These are phyloP conservation scores for Oenanthe javanica DNA, from an alignment of 140 eudicot species.

Conservation along the genomic window DNA sequence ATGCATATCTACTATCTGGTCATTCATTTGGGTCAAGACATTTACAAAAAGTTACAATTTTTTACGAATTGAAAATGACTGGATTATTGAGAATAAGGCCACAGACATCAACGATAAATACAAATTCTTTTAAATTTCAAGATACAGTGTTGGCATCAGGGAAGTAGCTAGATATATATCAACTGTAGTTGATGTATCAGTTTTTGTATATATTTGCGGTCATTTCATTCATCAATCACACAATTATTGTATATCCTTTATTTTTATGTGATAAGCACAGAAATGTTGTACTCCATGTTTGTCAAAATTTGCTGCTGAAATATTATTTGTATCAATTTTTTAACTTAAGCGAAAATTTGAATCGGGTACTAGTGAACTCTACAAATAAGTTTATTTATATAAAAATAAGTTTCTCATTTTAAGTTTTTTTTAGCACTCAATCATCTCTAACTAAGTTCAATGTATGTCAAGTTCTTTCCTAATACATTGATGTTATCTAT, in stretches of 20 bases:
- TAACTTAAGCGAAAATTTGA: background rate
- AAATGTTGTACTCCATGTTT: too few relatives aligned
- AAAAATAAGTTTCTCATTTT: too few relatives aligned
- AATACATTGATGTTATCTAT: background rate
- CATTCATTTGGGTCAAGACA: background rate
- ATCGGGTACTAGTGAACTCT: too few relatives aligned
- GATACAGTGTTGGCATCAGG: background rate
- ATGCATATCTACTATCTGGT: background rate
- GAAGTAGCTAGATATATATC: background rate
- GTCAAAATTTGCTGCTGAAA: background rate
- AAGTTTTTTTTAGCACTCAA: too few relatives aligned
- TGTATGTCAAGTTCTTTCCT: too few relatives aligned
- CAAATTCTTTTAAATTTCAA: background rate
- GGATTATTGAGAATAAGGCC: too few relatives aligned
- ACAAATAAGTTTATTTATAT: too few relatives aligned
- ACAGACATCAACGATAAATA: background rate
- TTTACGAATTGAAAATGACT: too few relatives aligned
- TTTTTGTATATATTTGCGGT: background rate
- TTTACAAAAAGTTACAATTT: background rate
- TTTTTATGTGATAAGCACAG: background rate
- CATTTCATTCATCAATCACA: background rate
- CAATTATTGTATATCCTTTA: background rate
- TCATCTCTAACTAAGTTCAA: too few relatives aligned
- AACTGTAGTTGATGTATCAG: constrained; percentile 5
- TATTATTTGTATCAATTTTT: background rate